Evolutionary conservation across 1,139 yeast species (phyloP), one percentile per base, ranked within the genome.

Genomic region (Geotrichum restrictum): DNA sequence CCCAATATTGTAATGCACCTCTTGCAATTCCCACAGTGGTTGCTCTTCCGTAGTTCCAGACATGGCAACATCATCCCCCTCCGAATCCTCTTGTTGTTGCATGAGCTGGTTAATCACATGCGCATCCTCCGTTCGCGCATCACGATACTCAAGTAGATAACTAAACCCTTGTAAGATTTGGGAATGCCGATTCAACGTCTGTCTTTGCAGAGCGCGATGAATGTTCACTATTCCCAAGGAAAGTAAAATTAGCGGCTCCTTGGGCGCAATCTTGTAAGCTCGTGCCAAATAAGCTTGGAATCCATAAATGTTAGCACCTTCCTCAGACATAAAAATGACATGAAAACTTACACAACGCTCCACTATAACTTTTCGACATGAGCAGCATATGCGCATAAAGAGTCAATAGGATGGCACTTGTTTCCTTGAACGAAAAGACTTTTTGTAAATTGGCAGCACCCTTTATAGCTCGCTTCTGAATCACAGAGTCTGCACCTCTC

Each of bases 191-290:
- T 88, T 88, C 10, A 83, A 76, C 13, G 96, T 83, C 53, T 88
- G 81, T 59, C 99, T 75, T 68, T 93, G 98, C 83, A 91, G 83
- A 0, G 98, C 85, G 39, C 98, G 76, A 62, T 91, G 96, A n/a
- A 89, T 73, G 68, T 91, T 93, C 0, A 91, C 82, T 40, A 93
- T 69, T 0, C 94, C 97, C 50, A 88, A 73, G 24, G 86, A 69
- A 36, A 93, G 73, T 58, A 89, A 77, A 1, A 93, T 73, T 74
- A 88, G 80, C 0, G 97, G 95, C 59, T 93, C 96, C 46, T 79
- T 72, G 44, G 84, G 83, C 10, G 68, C 64, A 37, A 64, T 49
- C 16, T 62, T 62, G 44, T 61, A 59, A 1, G 75, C 68, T 72
- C 81, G 69, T 81, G 87, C 38, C 80, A 81, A 60, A 84, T 80